Base-by-base conservation (phyloP, 2,329 filamentous ascomycete species). In the Paraphoma chrysanthemicola region DNA sequence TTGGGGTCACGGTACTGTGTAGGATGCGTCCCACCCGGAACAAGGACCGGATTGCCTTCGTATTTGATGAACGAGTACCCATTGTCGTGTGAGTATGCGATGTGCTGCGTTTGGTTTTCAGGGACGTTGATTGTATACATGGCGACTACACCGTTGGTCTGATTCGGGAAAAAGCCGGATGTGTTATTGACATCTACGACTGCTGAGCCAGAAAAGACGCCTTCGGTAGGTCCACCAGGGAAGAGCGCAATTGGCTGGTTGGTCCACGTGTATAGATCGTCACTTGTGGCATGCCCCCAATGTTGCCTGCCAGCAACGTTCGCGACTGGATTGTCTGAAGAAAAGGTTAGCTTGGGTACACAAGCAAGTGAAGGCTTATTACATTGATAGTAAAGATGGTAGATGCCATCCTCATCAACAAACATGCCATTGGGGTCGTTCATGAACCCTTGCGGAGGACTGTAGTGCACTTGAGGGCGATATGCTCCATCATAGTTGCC, bases 341-440 rank as follows among this genome's bases (percentile, higher is more conserved):
- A 29, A 45, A n/a, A 17, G 30, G 16, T 56, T 58, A 56, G 44
- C n/a, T n/a, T 42, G 12, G 16, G 14, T 16, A 42, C 23, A 23
- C 23, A 23, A 23, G 23, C 23, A 23, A 23, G 23, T 23, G 23
- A 23, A 23, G 23, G 23, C 23, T 23, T 5, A 38, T 46, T 74
- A 78, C 81, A 87, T 68, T 90, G 87, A 64, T 90, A 90, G 73
- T 90, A 90, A 1, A 88, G 62, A 67, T 90, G 88, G 72, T 84
- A 90, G 0, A 79, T 78, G 4, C 85, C 86, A 52, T 86, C 79
- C 2, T 73, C 78, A 59, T 88, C 85, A 6, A 82, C 69, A 57
- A 88, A 87, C 77, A 88, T 81, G 63, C 87, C 87, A 73, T 89
- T 89, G 1, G 87, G 86, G 62, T 89, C 87, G 59, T 88, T 88